Percentiles rank a stretch among this genome's conserved stretches.
Evolutionary conservation across 2,329 filamentous ascomycete species (phyloP).

Genomic region (Botryotinia calthae): DNA sequence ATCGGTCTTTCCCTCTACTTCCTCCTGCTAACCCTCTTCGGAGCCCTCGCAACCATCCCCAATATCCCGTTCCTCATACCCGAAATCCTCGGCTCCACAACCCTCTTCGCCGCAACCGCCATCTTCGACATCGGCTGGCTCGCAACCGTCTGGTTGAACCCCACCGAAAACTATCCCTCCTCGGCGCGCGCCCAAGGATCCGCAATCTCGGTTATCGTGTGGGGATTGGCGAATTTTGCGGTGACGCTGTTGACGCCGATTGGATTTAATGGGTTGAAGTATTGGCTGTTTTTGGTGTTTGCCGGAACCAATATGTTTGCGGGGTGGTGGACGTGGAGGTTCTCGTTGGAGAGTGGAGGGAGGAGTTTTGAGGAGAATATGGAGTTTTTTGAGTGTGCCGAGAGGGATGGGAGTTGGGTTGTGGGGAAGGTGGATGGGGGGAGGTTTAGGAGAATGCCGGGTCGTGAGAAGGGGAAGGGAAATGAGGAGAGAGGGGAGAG

Average conservation of each 20-base stretch:
- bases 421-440: conserved; percentile 53
- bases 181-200: conserved; percentile 63
- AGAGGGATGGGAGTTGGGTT: conserved; percentile 50
- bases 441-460: conserved; percentile 41
- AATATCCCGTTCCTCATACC: conserved; percentile 43
- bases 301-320: conserved; percentile 50
- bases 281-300: conserved; percentile 58
- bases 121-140: conserved; percentile 62
- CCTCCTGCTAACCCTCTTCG: conserved; percentile 51
- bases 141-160: conserved; percentile 54
- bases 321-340: conserved; percentile 51
- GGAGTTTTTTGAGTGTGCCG: conserved; percentile 44
- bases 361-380: conserved; percentile 57
- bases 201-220: conserved; percentile 59
- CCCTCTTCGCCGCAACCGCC: conserved; percentile 56
- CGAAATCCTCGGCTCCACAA: conserved; percentile 50
- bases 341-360: conserved; percentile 57
- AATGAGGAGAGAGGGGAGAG: conserved; percentile 18
- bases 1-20: conserved; percentile 49
- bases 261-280: conserved; percentile 57
- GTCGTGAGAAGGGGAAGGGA: conserved; percentile 16
- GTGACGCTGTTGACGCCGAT: conserved; percentile 60
- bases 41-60: conserved; percentile 46
- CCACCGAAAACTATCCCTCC: conserved; percentile 62
- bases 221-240: conserved; percentile 50